These are phyloP conservation scores for Periglandula ipomoeae DNA, from an alignment of 2,329 filamentous ascomycete genomes.

Conservation along the genomic window DNA sequence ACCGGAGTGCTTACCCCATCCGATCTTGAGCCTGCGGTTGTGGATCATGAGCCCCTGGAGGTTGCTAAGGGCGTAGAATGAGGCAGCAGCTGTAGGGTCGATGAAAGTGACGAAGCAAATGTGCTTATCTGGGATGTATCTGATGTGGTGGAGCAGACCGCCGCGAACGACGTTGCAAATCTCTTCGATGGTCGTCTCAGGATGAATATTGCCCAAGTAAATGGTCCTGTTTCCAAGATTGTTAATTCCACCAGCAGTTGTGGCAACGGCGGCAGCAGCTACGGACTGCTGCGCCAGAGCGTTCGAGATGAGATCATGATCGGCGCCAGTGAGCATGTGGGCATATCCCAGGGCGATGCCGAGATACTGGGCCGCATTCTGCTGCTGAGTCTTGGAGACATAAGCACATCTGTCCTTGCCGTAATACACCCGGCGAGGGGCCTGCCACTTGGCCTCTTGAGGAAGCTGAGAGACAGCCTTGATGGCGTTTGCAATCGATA, in stretches of 20 bases:
- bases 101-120: slow-evolving; percentile 99
- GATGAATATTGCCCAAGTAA: slow-evolving; percentile 97
- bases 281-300: slow-evolving; percentile 96
- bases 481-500: slow-evolving; percentile 96
- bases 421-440: slow-evolving; percentile 92
- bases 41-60: slow-evolving; percentile 98
- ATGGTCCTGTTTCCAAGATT: slow-evolving; percentile 97
- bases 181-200: slow-evolving; percentile 97
- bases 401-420: slow-evolving; percentile 98
- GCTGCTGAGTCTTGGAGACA: slow-evolving; percentile 98
- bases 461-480: slow-evolving; percentile 95
- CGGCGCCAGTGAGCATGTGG: slow-evolving; percentile 90
- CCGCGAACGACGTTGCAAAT: slow-evolving; percentile 98
- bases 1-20: slow-evolving; percentile 98
- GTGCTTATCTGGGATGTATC: slow-evolving; percentile 99
- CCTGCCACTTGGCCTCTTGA: slow-evolving; percentile 94
- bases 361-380: slow-evolving; percentile 96
- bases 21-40: slow-evolving; percentile 94
- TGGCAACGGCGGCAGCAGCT: slow-evolving; percentile 90
- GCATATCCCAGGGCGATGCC: slow-evolving; percentile 95
- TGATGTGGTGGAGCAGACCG: slow-evolving; percentile 91
- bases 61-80: slow-evolving; percentile 96
- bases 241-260: slow-evolving; percentile 91
- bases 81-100: slow-evolving; percentile 92
- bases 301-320: slow-evolving; percentile 93